phyloP scores from a whole-genome alignment of 2,329 filamentous ascomycete genomes.

The Aureobasidium uvarum region DNA sequence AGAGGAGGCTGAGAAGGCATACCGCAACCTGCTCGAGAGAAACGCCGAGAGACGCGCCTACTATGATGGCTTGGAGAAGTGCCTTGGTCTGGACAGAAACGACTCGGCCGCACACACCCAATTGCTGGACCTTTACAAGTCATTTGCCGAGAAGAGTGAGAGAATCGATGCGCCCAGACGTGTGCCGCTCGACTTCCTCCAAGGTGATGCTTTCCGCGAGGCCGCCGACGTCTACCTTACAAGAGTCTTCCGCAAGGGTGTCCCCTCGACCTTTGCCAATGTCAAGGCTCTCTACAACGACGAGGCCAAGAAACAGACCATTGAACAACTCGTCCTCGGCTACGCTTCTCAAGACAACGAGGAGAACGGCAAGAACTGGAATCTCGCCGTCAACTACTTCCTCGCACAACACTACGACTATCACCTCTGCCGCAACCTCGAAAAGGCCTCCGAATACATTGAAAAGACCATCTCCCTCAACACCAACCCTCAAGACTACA shows the following conservation, averaged over 20 bases:
- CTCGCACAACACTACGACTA: conserved; percentile 98
- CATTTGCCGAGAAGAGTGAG: conserved; percentile 76
- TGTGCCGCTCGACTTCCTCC: conserved; percentile 84
- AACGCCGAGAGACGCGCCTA: conserved; percentile 87
- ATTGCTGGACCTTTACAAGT: conserved; percentile 73
- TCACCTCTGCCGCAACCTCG: conserved; percentile 75
- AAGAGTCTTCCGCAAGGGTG: conserved; percentile 84
- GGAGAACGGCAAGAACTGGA: conserved; percentile 59
- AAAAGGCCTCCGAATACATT: conserved; percentile 77
- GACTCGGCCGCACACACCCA: conserved; percentile 66
- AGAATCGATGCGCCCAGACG: conserved; percentile 81
- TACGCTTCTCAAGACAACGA: conserved; percentile 61
- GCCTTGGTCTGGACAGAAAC: conserved; percentile 61
- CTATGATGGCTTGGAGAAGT: conserved; percentile 72
- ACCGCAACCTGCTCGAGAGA: conserved; percentile 74
- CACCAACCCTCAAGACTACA: conserved; percentile 80
- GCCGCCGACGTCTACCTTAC: conserved; percentile 77
- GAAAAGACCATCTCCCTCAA: conserved; percentile 79
- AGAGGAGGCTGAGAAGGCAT: conserved; percentile 78
- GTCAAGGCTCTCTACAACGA: conserved; percentile 89
- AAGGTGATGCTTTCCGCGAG: conserved; percentile 74
- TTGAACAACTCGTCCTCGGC: conserved; percentile 73
- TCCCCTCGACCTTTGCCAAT: conserved; percentile 95
- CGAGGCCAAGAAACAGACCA: conserved; percentile 69
- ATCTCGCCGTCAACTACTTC: conserved; percentile 83